phyloP scores from a whole-genome alignment of 768 basidiomycete species.

The Pleurotus tuber-regium region DNA sequence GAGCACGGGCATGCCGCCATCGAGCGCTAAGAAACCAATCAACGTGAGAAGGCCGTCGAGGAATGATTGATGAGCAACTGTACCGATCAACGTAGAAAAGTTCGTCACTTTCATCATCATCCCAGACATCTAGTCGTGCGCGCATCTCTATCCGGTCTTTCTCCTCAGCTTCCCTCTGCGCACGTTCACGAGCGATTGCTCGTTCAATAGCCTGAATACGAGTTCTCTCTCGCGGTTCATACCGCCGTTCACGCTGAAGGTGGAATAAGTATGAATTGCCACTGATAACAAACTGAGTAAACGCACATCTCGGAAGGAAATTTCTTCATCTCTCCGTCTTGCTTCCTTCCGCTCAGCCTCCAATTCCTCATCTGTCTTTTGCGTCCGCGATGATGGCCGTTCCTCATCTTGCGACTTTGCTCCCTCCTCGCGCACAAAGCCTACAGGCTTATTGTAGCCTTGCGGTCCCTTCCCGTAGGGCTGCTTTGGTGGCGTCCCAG shows the following conservation, averaged over 20 bases:
- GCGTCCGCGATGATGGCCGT: slow-evolving; percentile 30
- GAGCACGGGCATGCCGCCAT: slow-evolving; percentile 79
- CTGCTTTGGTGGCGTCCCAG: slow-evolving; percentile 34
- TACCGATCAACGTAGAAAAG: slow-evolving; percentile 90
- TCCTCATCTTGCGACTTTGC: slow-evolving; percentile 32
- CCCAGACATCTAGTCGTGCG: slow-evolving; percentile 82
- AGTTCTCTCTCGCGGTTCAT: slow-evolving; percentile 84
- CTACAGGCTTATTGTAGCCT: slow-evolving; percentile 74
- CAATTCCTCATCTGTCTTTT: slow-evolving; percentile 85
- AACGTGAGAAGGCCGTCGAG: no score
- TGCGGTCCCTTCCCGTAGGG: slow-evolving; percentile 70
- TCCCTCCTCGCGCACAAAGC: slow-evolving; percentile 72
- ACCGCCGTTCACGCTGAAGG: slow-evolving; percentile 84
- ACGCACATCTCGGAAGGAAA: slow-evolving; percentile 84
- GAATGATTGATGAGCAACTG: slow-evolving; percentile 24
- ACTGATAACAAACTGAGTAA: background rate
- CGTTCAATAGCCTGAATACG: slow-evolving; percentile 79
- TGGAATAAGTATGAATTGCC: background rate
- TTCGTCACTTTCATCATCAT: slow-evolving; percentile 92
- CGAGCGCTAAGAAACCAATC: slow-evolving; percentile 59
- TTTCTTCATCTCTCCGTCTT: slow-evolving; percentile 75
- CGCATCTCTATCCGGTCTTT: slow-evolving; percentile 80
- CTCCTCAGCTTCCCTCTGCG: slow-evolving; percentile 73
- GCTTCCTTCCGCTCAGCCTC: slow-evolving; percentile 80
- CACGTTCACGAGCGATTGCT: slow-evolving; percentile 67